A percentile compares a stretch with the other conserved stretches of the same genome.
These are phyloP conservation scores for Monosporozyma yasuniensis DNA, from an alignment of 805 yeast genomes.

Conservation along the genomic window DNA sequence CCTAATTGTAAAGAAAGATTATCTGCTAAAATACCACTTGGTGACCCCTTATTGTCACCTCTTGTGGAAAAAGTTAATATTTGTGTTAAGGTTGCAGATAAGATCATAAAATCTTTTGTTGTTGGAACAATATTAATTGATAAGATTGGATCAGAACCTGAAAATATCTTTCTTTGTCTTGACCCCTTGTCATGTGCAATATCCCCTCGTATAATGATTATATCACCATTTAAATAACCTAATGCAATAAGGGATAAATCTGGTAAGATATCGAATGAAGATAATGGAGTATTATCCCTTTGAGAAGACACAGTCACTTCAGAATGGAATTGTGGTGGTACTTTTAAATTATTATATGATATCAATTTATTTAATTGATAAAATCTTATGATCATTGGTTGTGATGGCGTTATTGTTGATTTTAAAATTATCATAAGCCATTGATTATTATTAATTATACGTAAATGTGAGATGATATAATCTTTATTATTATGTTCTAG, in stretches of 20 bases:
- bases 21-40: slow-evolving; percentile 39
- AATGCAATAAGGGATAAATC: slow-evolving; percentile 23
- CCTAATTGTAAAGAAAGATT: slow-evolving; percentile 38
- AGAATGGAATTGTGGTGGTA: slow-evolving; percentile 39
- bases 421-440: slow-evolving; percentile 43
- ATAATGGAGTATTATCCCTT: slow-evolving; percentile 64
- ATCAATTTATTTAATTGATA: slow-evolving; percentile 60
- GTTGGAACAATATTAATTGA: slow-evolving; percentile 76
- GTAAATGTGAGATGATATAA: slow-evolving; percentile 52
- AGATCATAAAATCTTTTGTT: slow-evolving; percentile 43
- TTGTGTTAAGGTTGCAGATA: slow-evolving; percentile 65
- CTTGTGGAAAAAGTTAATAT: slow-evolving; percentile 65
- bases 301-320: slow-evolving; percentile 59
- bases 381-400: slow-evolving; percentile 54
- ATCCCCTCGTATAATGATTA: slow-evolving; percentile 80
- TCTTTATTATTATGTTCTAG: slow-evolving; percentile 41
- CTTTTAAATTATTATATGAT: slow-evolving; percentile 5
- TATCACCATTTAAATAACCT: slow-evolving; percentile 51
- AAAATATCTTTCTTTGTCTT: slow-evolving; percentile 66
- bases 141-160: slow-evolving; percentile 49
- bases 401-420: neutral
- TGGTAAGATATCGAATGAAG: slow-evolving; percentile 19
- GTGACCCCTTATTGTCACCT: slow-evolving; percentile 68
- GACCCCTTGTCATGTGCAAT: slow-evolving; percentile 81
- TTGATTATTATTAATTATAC: slow-evolving; percentile 33